These are phyloP conservation scores for Pyricularia sp. DNA, from an alignment of 2,329 filamentous ascomycete genomes.

Conservation along the genomic window DNA sequence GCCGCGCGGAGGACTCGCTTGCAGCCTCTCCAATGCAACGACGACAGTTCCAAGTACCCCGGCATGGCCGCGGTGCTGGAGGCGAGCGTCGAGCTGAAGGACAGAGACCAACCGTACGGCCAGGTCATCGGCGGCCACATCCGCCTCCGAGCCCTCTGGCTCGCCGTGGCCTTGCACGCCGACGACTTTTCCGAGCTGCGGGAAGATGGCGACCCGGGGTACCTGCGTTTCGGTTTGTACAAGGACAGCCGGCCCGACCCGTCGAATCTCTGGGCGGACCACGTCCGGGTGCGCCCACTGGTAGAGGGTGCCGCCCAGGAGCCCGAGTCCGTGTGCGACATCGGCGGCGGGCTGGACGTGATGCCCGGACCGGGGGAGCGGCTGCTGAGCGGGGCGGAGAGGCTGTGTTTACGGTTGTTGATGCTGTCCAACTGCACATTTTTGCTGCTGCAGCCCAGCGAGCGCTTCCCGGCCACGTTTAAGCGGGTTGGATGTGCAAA, in stretches of 20 bases:
- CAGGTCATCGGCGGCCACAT: background rate
- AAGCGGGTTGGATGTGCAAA: background rate
- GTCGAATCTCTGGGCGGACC: background rate
- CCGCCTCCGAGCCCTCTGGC: background rate
- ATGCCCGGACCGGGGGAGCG: background rate
- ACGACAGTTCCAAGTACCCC: no score
- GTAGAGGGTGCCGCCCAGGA: background rate
- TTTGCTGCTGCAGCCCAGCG: background rate
- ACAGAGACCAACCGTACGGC: no score
- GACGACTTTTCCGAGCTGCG: background rate
- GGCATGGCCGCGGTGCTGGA: no score
- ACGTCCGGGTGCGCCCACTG: background rate
- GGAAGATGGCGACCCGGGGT: background rate
- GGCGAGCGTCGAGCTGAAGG: no score
- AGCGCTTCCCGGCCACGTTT: background rate
- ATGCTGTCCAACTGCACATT: background rate
- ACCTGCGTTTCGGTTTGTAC: background rate
- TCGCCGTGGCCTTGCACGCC: background rate
- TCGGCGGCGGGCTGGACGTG: background rate
- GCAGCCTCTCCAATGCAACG: no score
- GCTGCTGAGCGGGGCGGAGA: background rate
- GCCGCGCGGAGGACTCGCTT: no score
- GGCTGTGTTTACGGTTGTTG: background rate
- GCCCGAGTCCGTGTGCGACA: background rate
- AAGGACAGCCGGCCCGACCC: background rate